Conservation (phyloP, 1,284 basidiomycete genomes). For the Ustilago cynodontis region DNA sequence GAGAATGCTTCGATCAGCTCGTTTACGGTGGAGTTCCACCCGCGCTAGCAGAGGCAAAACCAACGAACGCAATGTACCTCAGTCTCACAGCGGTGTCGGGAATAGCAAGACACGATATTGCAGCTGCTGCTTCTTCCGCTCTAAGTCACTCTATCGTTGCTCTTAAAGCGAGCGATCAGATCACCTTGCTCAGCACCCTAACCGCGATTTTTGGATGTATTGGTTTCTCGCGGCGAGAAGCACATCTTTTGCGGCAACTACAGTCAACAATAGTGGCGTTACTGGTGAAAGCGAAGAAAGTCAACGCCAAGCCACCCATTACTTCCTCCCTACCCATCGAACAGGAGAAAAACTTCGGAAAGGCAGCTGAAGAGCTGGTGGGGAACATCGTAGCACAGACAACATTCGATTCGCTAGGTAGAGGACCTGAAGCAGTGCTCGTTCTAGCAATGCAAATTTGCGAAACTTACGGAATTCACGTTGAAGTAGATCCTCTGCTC, state of each 20-base stretch:
- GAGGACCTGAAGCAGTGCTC: slow-evolving; percentile 59
- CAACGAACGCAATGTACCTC: slow-evolving; percentile 49
- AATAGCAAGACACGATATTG: slow-evolving; percentile 64
- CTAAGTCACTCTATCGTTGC: slow-evolving; percentile 60
- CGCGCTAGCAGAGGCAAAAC: slow-evolving; percentile 56
- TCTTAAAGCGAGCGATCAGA: slow-evolving; percentile 63
- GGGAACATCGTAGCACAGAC: slow-evolving; percentile 54
- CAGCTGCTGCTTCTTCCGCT: slow-evolving; percentile 54
- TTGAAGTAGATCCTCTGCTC: slow-evolving; percentile 56
- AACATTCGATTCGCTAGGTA: slow-evolving; percentile 31
- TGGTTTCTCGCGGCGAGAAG: slow-evolving; percentile 59
- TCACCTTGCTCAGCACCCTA: slow-evolving; percentile 57
- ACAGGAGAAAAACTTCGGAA: slow-evolving; percentile 31
- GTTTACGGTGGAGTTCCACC: slow-evolving; percentile 67
- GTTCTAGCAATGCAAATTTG: slow-evolving; percentile 65
- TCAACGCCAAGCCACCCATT: slow-evolving; percentile 17
- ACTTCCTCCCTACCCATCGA: slow-evolving; percentile 38
- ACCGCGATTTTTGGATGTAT: slow-evolving; percentile 63
- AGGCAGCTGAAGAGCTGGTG: slow-evolving; percentile 25
- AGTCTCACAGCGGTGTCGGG: slow-evolving; percentile 53
- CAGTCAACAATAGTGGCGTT: slow-evolving; percentile 55
- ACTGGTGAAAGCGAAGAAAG: slow-evolving; percentile 44
- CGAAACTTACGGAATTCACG: slow-evolving; percentile 66
- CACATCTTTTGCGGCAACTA: slow-evolving; percentile 61
- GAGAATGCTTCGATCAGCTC: slow-evolving; percentile 68